Conservation (phyloP, 768 basidiomycete species). For the Termitomyces sp. region DNA sequence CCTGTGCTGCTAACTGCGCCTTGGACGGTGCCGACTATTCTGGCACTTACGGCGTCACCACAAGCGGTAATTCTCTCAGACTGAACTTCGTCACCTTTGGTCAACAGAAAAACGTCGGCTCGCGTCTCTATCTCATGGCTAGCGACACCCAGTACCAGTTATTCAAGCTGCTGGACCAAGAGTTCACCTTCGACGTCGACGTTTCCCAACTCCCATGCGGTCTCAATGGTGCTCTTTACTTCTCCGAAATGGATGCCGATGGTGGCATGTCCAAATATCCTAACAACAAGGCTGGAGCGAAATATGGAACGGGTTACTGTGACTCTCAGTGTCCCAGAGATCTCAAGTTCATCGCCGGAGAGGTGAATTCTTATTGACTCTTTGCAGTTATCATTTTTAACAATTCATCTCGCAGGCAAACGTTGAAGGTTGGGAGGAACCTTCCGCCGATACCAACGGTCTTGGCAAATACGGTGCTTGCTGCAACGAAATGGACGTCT, state of each 20-base stretch:
- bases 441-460: constrained; percentile 38
- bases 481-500: constrained; percentile 56
- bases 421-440: not conserved
- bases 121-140: constrained; percentile 45
- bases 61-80: constrained; percentile 37
- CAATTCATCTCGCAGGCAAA: not conserved
- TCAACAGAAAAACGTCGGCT: constrained; percentile 31
- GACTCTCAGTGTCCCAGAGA: constrained; percentile 60
- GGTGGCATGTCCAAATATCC: constrained; percentile 43
- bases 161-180: constrained; percentile 10
- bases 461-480: constrained; percentile 42
- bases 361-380: constrained; percentile 24
- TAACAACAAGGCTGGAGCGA: constrained; percentile 47
- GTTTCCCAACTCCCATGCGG: constrained; percentile 53
- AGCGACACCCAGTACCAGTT: constrained; percentile 34
- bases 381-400: not conserved
- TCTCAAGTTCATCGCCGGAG: constrained; percentile 58
- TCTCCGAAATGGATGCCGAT: constrained; percentile 49
- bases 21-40: constrained; percentile 42
- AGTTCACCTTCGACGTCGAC: constrained; percentile 21
- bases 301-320: constrained; percentile 61
- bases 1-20: constrained; percentile 23
- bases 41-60: constrained; percentile 48
- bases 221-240: constrained; percentile 34
- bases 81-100: constrained; percentile 42